These are phyloP conservation scores for Alternaria sp. DNA, from an alignment of 2,329 filamentous ascomycete genomes.

Conservation along the genomic window DNA sequence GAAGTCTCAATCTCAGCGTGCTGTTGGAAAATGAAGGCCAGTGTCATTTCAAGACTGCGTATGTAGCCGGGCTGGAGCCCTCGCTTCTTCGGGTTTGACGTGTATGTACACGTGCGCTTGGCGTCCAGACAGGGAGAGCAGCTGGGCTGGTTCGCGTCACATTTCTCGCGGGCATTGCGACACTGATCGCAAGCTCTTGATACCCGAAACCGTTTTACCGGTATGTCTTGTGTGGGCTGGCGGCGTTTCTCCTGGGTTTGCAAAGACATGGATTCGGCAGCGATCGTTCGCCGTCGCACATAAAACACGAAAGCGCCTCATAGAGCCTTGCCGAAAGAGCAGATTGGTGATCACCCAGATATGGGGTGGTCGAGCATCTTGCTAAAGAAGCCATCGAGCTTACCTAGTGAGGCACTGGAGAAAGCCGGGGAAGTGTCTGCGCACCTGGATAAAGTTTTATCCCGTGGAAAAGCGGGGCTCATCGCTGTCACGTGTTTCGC, in stretches of 20 bases:
- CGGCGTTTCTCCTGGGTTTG: conserved; percentile 28
- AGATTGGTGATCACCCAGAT: not conserved
- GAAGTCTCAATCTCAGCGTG: conserved; percentile 64
- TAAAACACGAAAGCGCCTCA: not conserved
- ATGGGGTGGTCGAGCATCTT: not conserved
- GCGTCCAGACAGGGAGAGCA: conserved; percentile 70
- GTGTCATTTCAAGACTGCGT: conserved; percentile 65
- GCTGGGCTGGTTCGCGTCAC: conserved; percentile 70
- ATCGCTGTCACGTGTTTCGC: conserved; percentile 11
- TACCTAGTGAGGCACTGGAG: not conserved
- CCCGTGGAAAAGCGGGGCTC: conserved; percentile 3
- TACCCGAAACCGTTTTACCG: conserved; percentile 63
- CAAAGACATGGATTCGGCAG: conserved; percentile 21
- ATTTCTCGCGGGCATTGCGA: conserved; percentile 71
- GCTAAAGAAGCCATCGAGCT: conserved; percentile 9
- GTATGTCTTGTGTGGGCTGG: conserved; percentile 19
- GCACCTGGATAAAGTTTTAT: conserved; percentile 16
- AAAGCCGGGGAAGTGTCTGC: conserved; percentile 14
- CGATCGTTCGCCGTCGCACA: not conserved
- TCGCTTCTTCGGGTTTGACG: conserved; percentile 74
- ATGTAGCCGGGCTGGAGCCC: conserved; percentile 69
- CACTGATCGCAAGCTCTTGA: conserved; percentile 73
- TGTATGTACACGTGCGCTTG: conserved; percentile 71
- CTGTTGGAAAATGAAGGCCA: conserved; percentile 54
- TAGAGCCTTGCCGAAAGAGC: not conserved